phyloP scores from a whole-genome alignment of 306 rosid species.

The Echinosophora koreensis region DNA sequence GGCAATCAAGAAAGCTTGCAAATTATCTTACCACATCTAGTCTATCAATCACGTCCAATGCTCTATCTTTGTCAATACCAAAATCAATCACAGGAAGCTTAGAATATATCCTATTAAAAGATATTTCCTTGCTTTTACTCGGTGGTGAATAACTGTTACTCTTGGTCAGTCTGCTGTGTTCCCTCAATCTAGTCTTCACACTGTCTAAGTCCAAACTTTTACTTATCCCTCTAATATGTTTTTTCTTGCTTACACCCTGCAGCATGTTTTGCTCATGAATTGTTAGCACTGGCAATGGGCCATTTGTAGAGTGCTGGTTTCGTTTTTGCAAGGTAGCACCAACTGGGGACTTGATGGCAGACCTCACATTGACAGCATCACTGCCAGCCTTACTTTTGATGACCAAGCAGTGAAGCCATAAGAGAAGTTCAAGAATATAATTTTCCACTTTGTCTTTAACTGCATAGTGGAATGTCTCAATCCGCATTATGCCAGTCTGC shows the following conservation, averaged over 20 bases:
- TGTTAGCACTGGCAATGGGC: conserved; percentile 41
- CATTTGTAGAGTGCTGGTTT: conserved; percentile 39
- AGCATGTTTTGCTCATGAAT: conserved; percentile 65
- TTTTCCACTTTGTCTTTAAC: conserved; percentile 74
- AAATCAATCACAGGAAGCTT: conserved; percentile 66
- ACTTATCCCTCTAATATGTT: conserved; percentile 55
- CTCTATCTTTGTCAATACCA: conserved; percentile 62
- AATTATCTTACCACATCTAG: conserved; percentile 55
- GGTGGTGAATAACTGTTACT: conserved; percentile 63
- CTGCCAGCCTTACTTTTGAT: conserved; percentile 48
- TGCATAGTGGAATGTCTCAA: conserved; percentile 86
- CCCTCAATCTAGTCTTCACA: conserved; percentile 45
- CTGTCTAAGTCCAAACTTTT: conserved; percentile 70
- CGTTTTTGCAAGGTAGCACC: conserved; percentile 26
- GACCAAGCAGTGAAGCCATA: conserved; percentile 80
- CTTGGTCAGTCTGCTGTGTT: conserved; percentile 50
- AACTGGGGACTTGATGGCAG: conserved; percentile 53
- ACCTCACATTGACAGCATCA: conserved; percentile 41
- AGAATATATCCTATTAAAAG: conserved; percentile 58
- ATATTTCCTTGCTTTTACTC: conserved; percentile 52
- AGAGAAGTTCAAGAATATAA: conserved; percentile 64
- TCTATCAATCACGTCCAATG: conserved; percentile 68
- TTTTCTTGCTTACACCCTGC: conserved; percentile 57
- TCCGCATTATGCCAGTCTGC: conserved; percentile 59
- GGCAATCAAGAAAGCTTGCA: conserved; percentile 1